These are phyloP conservation scores for Diplogelasinospora grovesii DNA, from an alignment of 495 filamentous ascomycete species.

Conservation along the genomic window DNA sequence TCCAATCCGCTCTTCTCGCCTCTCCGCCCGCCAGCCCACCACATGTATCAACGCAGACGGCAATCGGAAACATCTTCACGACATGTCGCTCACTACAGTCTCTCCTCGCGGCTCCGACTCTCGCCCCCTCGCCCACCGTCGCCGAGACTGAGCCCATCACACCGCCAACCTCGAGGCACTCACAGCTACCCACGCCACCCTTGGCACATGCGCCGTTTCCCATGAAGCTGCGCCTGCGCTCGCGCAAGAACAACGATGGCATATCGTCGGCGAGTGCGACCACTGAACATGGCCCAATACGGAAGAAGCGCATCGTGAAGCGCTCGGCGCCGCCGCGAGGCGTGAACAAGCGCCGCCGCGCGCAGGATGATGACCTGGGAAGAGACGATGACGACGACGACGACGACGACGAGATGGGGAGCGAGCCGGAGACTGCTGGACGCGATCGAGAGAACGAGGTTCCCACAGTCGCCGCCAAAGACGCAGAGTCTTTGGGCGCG, in stretches of 20 bases:
- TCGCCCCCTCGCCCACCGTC: slow-evolving; percentile 32
- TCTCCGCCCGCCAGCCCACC: slow-evolving; percentile 58
- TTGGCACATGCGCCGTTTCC: slow-evolving; percentile 43
- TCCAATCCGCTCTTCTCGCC: slow-evolving; percentile 53
- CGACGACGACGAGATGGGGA: slow-evolving; percentile 31
- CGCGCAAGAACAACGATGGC: slow-evolving; percentile 29
- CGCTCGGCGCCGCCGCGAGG: slow-evolving; percentile 44
- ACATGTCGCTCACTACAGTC: slow-evolving; percentile 69
- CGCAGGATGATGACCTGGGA: slow-evolving; percentile 45
- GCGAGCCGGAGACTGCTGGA: slow-evolving; percentile 22
- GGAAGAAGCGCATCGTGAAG: slow-evolving; percentile 48
- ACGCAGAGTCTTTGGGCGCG: slow-evolving; percentile 12
- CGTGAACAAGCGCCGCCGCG: slow-evolving; percentile 57
- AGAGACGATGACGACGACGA: slow-evolving; percentile 36
- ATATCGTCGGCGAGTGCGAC: too few relatives aligned
- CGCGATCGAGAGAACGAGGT: slow-evolving; percentile 8
- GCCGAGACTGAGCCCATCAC: slow-evolving; percentile 32
- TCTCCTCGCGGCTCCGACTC: slow-evolving; percentile 47
- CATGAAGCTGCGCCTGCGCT: slow-evolving; percentile 41
- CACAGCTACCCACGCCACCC: slow-evolving; percentile 46
- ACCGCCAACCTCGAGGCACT: slow-evolving; percentile 44
- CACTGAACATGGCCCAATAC: slow-evolving; percentile 15
- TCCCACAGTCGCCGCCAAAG: slow-evolving; percentile 1
- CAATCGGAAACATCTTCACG: slow-evolving; percentile 53
- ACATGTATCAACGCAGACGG: slow-evolving; percentile 44